Evolutionary conservation across 2,329 filamentous ascomycete species (phyloP), one percentile per base, ranked within the genome.

Genomic region (Mycogone perniciosa): DNA sequence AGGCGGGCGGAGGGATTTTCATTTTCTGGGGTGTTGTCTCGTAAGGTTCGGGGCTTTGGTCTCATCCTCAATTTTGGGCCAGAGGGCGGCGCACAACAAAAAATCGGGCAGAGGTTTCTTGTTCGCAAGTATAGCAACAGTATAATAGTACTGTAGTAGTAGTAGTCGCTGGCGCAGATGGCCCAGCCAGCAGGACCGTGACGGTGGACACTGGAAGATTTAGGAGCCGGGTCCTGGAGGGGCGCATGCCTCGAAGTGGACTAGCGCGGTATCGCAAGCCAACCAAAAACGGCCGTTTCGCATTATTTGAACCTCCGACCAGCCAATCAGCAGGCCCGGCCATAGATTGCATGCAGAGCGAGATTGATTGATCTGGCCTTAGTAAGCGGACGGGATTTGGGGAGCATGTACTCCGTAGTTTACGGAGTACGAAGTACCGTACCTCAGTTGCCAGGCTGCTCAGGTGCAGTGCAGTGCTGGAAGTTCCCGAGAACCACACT

Each of bases 61-160:
- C 63, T 68, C 64, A 68, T 69, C 66, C 65, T 66, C 64, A 65
- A 62, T 68, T 62, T 66, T 65, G 64, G 66, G 64, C 65, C 64
- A 62, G 61, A 62, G 64, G 66, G 66, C 66, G 64, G 66, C 66
- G 64, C 67, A 68, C 64, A 65, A 60, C 59, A 65, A 60, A 63
- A 64, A 64, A 46, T 45, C 43, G 42, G 51, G 51, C 44, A 51
- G 43, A 51, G 48, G 42, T 50, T 51, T 53, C 48, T 53, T 53
- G 39, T 51, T 53, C 42, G 48, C 4, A 35, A 7, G 33, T 7
- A 35, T 48, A 46, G 51, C 48, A 20, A 20, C 20, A 20, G 20
- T 3, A 20, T 20, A 20, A 20, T 20, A 20, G 20, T 20, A 20
- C 20, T 20, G 20, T 20, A 20, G 20, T 20, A 20, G 20, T 20